Evolutionary conservation across 495 filamentous ascomycete species (phyloP).

Genomic region (Hypoxylon intermedium): DNA sequence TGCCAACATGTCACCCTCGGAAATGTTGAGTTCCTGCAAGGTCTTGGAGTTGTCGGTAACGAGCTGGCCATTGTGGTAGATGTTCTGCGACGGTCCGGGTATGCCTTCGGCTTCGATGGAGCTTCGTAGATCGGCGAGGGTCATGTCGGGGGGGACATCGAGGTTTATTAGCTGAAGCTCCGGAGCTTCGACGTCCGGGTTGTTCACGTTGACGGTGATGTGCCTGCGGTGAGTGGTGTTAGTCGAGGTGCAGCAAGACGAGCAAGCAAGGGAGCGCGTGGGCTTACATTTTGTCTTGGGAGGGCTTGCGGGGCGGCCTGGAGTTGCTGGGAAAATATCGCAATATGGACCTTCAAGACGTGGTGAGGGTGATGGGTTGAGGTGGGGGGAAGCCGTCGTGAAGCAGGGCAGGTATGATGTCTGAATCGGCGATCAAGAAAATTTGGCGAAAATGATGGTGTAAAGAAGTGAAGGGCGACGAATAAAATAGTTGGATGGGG

Average conservation of each 20-base stretch:
- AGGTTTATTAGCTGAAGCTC: constrained; percentile 84
- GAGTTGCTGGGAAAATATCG: constrained; percentile 9
- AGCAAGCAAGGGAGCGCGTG: background rate
- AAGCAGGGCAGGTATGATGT: constrained; percentile 10
- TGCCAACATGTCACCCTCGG: constrained; percentile 90
- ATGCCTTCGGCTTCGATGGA: constrained; percentile 70
- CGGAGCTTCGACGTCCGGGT: constrained; percentile 61
- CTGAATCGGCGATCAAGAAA: constrained; percentile 34
- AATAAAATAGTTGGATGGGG: constrained; percentile 15
- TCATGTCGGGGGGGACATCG: constrained; percentile 83
- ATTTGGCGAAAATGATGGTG: constrained; percentile 28
- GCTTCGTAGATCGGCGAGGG: constrained; percentile 83
- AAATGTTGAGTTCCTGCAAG: constrained; percentile 79
- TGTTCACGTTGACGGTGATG: constrained; percentile 86
- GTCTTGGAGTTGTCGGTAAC: constrained; percentile 79
- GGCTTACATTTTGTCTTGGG: constrained; percentile 30
- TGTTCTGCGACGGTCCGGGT: constrained; percentile 65
- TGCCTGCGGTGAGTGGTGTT: constrained; percentile 58
- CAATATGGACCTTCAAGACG: constrained; percentile 8
- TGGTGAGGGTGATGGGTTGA: constrained; percentile 7
- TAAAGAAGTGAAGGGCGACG: constrained; percentile 29
- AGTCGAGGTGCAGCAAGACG: constrained; percentile 21
- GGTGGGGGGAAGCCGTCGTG: constrained; percentile 8
- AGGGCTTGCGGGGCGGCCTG: background rate
- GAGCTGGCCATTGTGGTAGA: constrained; percentile 89